Evolutionary conservation across 257 asterid genomes (phyloP), one percentile per base, ranked within the genome.

Genomic region (Solanum etuberosum): DNA sequence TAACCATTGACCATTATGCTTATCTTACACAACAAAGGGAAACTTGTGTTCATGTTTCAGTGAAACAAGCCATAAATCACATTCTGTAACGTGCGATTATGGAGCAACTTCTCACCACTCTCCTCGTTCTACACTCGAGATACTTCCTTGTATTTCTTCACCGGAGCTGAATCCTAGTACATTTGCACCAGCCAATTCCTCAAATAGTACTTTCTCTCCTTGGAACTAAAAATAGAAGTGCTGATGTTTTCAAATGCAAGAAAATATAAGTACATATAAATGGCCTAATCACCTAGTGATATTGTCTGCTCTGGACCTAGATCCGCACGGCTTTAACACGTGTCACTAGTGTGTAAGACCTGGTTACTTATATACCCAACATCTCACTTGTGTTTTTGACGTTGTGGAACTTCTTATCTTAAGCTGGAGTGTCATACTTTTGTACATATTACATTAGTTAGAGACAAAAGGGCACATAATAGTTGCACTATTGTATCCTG

Each of bases 121-220:
- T 23, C 96, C 96, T 35, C 94, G 90, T 83, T 94, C 94, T 8
- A 90, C 94, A 63, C 94, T 94, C 10, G 97, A 92, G 78, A 88
- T 61, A 32, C 91, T 87, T 87, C 92, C 92, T 78, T 76, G 86
- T 46, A 9, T 89, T 51, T 85, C 91, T 88, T 92, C 93, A 3
- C 89, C 92, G 0, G 95, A 90, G 90, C 83, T 87, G 34, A 86
- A 88, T 2, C 68, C 46, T 63, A 35, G 74, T 78, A 90, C 93
- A 57, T 85, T 81, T 86, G 61, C 37, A 32, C 25, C 43, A 88
- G 91, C 89, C 93, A 68, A 86, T 59, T 40, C 89, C 82, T 31
- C 35, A 68, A 86, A 86, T 18, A 89, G 73, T 18, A 18, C 9
- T 48, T 81, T 81, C 42, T 21, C 20, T 81, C 20, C 21, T 5